Evolutionary conservation across 352 stramenopile species (phyloP), one percentile per base, ranked within the genome.

Genomic region (Globisporangium nodosum): DNA sequence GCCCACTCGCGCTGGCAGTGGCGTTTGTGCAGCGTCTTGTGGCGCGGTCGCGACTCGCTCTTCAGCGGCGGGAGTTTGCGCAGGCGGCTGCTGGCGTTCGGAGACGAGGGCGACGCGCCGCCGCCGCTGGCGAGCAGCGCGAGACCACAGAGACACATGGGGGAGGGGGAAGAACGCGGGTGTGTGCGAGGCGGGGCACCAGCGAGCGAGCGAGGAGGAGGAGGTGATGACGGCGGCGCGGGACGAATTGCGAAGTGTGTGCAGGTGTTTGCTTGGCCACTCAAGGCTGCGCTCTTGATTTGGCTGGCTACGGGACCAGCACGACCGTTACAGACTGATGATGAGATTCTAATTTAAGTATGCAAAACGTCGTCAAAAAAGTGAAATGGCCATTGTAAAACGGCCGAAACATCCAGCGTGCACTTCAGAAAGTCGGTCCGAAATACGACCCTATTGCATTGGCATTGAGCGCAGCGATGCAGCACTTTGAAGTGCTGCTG

Each of bases 1-100:
- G 74, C 77, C 82, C 82, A 92, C 49, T 82, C 71, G 62, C 82
- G 82, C 63, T 62, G 61, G 54, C 57, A 68, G 42, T 63, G 61
- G 48, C 61, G 55, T 51, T 62, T 50, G 49, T 54, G 54, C 60
- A 66, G 55, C 55, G 69, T 35, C 64, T 64, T 75, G 66, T 71
- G 73, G 58, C 59, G 72, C 40, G 60, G 68, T 49, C 50, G 67
- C 49, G 58, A 64, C 59, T 63, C 61, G 48, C 54, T 51, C 13
- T 64, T 60, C 18, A 62, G 20, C 9, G 71, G 40, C 15, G 70
- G 52, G 24, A 75, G 64, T 58, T 83, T 78, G 50, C 73, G 76
- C 46, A 75, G 52, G 5, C 54, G 47, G 48, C 56, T 3, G 47
- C 63, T 68, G 54, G 58, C 11, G 3, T 37, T 35, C 18, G 56